These are phyloP conservation scores for Cladochytrium replicatum DNA, from an alignment of 192 early-diverging fungal species.

Conservation along the genomic window DNA sequence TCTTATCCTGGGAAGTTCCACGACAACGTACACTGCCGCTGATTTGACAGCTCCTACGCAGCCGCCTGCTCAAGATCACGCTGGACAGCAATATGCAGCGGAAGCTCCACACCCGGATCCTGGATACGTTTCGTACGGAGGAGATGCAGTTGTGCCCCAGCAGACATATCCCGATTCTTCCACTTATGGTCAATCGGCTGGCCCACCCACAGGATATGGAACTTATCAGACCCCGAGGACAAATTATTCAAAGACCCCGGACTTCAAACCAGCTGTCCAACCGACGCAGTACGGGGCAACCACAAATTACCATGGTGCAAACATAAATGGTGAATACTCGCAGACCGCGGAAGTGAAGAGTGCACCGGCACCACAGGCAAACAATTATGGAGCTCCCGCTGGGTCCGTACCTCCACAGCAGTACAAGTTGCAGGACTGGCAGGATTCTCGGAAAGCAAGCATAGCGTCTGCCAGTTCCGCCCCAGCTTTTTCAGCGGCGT, in stretches of 20 bases:
- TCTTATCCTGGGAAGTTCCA: slow-evolving; percentile 1
- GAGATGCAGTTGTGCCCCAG: neutral
- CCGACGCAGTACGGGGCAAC: too few relatives aligned
- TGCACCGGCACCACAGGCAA: too few relatives aligned
- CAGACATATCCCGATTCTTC: neutral
- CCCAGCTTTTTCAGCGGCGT: neutral
- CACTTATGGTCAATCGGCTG: too few relatives aligned
- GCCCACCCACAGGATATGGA: too few relatives aligned
- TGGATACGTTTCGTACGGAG: neutral
- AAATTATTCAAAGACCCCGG: too few relatives aligned
- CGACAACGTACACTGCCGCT: neutral
- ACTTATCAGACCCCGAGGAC: too few relatives aligned
- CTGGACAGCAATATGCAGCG: neutral
- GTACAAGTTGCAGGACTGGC: neutral
- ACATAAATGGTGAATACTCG: too few relatives aligned
- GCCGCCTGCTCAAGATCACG: neutral
- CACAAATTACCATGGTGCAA: too few relatives aligned
- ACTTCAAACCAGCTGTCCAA: too few relatives aligned
- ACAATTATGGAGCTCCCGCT: neutral
- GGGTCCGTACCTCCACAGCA: neutral
- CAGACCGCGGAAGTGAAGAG: too few relatives aligned
- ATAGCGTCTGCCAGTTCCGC: too few relatives aligned
- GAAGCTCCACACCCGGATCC: neutral
- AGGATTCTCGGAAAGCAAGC: too few relatives aligned
- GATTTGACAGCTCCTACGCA: neutral